These are phyloP conservation scores for Aspergillus sergii DNA, from an alignment of 2,329 filamentous ascomycete species.

Conservation along the genomic window DNA sequence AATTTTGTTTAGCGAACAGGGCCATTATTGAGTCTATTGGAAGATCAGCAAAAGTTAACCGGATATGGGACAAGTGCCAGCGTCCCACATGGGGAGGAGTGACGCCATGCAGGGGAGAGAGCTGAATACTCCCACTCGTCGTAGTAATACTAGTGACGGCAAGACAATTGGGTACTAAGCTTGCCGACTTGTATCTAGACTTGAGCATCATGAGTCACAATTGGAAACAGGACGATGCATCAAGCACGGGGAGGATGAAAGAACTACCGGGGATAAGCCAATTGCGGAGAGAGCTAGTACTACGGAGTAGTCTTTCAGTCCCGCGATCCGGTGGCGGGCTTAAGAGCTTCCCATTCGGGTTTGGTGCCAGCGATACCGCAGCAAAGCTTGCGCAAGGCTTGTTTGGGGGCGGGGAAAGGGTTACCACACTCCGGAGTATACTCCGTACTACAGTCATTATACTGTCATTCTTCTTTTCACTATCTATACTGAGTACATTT, in stretches of 20 bases:
- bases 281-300: not conserved
- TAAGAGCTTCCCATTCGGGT: not conserved
- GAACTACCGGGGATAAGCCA: not conserved
- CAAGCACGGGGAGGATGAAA: not conserved
- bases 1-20: conserved; percentile 10
- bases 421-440: not conserved
- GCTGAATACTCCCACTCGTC: not conserved
- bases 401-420: conserved; percentile 17
- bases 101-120: conserved; percentile 7
- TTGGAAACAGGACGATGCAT: not conserved
- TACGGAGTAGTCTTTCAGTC: not conserved
- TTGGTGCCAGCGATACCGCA: not conserved
- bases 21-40: conserved; percentile 15
- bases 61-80: conserved; percentile 1
- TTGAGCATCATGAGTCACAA: not conserved
- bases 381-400: conserved; percentile 4
- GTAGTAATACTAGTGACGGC: not conserved
- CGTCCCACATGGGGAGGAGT: conserved; percentile 8
- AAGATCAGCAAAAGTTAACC: conserved; percentile 23
- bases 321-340: not conserved
- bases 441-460: not conserved
- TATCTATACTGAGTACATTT: too few species aligned
- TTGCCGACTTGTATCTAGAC: not conserved
- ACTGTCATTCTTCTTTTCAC: too few species aligned
- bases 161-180: not conserved